phyloP scores from a whole-genome alignment of 768 basidiomycete species.

The Lentinula aciculospora region DNA sequence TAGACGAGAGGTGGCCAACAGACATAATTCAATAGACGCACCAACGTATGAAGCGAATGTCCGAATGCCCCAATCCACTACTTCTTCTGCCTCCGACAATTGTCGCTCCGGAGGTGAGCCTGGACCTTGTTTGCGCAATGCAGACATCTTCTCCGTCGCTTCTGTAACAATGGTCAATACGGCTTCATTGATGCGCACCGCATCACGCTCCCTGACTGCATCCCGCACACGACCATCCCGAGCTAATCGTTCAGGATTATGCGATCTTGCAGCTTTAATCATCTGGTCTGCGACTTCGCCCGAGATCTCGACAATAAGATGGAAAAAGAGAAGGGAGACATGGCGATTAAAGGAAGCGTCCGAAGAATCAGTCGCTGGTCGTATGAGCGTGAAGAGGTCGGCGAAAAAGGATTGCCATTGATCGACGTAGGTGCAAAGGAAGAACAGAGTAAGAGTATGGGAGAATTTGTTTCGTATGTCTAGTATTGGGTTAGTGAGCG shows the following conservation, averaged over 20 bases:
- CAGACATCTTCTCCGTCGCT: slow-evolving; percentile 51
- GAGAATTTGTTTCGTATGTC: slow-evolving; percentile 95
- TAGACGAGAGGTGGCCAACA: background rate
- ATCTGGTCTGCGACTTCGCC: slow-evolving; percentile 96
- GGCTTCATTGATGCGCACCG: slow-evolving; percentile 78
- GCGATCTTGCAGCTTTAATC: slow-evolving; percentile 81
- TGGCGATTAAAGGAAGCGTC: slow-evolving; percentile 71
- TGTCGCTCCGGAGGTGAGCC: slow-evolving; percentile 41
- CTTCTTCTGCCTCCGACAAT: slow-evolving; percentile 58
- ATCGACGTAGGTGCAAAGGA: slow-evolving; percentile 79
- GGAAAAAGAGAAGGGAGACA: slow-evolving; percentile 85
- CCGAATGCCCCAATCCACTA: slow-evolving; percentile 88
- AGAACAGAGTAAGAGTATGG: slow-evolving; percentile 84
- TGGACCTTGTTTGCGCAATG: slow-evolving; percentile 41
- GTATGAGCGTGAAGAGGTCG: slow-evolving; percentile 71
- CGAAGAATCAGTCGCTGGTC: slow-evolving; percentile 48
- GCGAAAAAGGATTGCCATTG: slow-evolving; percentile 86
- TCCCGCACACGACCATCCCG: slow-evolving; percentile 86
- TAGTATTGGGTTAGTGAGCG: slow-evolving; percentile 23
- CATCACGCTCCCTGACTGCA: slow-evolving; percentile 86
- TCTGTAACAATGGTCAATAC: slow-evolving; percentile 81
- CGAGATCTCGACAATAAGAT: slow-evolving; percentile 89
- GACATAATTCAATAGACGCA: slow-evolving; percentile 35
- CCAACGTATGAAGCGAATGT: slow-evolving; percentile 94
- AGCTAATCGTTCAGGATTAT: slow-evolving; percentile 60